Conservation (phyloP, 192 early-diverging fungal genomes). For the Jimgerdemannia flammicorona region DNA sequence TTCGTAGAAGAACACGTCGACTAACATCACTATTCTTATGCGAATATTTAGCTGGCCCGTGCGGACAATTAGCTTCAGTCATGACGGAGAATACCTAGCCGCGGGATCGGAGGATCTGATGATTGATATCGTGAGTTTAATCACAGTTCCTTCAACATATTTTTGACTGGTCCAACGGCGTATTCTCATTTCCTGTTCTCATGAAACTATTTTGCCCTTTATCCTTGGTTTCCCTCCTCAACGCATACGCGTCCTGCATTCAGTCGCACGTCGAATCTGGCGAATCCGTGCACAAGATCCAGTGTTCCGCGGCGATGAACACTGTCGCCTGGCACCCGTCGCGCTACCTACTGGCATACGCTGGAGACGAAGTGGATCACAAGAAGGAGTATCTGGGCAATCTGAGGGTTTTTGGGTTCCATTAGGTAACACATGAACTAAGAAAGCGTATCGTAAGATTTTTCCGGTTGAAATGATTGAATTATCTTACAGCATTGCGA, state of each 20-base stretch:
- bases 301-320: constrained; percentile 64
- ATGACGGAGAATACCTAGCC: constrained; percentile 75
- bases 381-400: constrained; percentile 42
- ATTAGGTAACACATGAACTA: too few species aligned
- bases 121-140: constrained; percentile 68
- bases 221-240: background rate
- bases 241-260: background rate
- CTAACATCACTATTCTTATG: too few species aligned
- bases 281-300: constrained; percentile 65
- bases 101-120: constrained; percentile 72
- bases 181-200: background rate
- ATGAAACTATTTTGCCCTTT: background rate
- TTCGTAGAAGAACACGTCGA: too few species aligned
- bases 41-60: constrained; percentile 59
- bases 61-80: constrained; percentile 71
- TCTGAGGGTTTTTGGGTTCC: constrained; percentile 42
- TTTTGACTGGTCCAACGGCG: background rate
- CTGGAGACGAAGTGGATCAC: constrained; percentile 59
- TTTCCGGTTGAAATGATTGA: too few species aligned
- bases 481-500: too few species aligned
- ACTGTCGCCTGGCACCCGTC: constrained; percentile 78
- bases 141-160: background rate
- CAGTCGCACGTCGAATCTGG: constrained; percentile 73
- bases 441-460: too few species aligned
- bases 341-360: constrained; percentile 74